phyloP scores from a whole-genome alignment of 2,329 filamentous ascomycete species.

The Alternaria ethzedia region DNA sequence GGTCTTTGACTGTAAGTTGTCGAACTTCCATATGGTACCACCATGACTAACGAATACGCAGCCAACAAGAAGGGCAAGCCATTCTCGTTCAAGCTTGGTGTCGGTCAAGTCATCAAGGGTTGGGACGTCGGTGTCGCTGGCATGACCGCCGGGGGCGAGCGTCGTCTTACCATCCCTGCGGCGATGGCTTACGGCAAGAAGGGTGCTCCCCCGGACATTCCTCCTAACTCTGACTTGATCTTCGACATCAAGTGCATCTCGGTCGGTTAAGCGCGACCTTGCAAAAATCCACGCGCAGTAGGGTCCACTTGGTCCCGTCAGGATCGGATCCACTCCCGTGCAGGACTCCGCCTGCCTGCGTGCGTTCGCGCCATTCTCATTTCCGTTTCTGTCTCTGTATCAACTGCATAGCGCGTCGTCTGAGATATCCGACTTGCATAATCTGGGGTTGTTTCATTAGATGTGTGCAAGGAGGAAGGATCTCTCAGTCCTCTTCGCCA shows the following conservation, averaged over 20 bases:
- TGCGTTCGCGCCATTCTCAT: slow-evolving; percentile 26
- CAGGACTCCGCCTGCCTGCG: slow-evolving; percentile 23
- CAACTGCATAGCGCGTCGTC: slow-evolving; percentile 44
- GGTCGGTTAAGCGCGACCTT: slow-evolving; percentile 48
- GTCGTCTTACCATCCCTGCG: slow-evolving; percentile 87
- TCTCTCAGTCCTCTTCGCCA: slow-evolving; percentile 39
- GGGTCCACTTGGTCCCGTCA: slow-evolving; percentile 30
- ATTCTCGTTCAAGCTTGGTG: slow-evolving; percentile 93
- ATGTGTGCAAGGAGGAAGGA: slow-evolving; percentile 51
- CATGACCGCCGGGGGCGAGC: slow-evolving; percentile 93
- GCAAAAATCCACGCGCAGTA: slow-evolving; percentile 17
- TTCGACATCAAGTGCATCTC: slow-evolving; percentile 74
- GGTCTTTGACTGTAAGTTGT: slow-evolving; percentile 83
- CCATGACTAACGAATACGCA: slow-evolving; percentile 49
- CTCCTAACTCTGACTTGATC: slow-evolving; percentile 85
- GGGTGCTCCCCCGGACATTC: slow-evolving; percentile 77
- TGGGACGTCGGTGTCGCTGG: slow-evolving; percentile 95
- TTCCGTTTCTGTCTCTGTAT: slow-evolving; percentile 27
- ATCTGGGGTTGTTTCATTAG: slow-evolving; percentile 32
- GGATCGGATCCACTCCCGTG: slow-evolving; percentile 39
- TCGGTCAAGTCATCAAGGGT: slow-evolving; percentile 96
- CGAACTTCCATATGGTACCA: background rate
- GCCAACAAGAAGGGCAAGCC: slow-evolving; percentile 99
- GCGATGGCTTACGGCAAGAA: slow-evolving; percentile 89
- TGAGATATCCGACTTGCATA: slow-evolving; percentile 54